These are phyloP conservation scores for Cyclotella atomus DNA, from an alignment of 108 stramenopile genomes.

Conservation along the genomic window DNA sequence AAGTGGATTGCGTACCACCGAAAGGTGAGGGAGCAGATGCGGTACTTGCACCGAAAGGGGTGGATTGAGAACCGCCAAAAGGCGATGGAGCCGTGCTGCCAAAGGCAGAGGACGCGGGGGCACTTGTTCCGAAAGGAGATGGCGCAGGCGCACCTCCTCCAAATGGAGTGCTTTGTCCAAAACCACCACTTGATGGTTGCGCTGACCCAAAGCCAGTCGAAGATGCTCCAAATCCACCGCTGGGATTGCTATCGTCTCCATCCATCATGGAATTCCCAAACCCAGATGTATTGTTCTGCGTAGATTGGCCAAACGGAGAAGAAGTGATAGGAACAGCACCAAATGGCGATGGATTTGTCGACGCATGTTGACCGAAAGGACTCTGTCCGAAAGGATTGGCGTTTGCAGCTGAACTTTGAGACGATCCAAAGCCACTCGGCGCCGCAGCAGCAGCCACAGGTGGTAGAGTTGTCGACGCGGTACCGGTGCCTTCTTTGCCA, in stretches of 20 bases:
- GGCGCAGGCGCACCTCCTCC: not conserved
- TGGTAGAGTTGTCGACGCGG: not conserved
- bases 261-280: slow-evolving; percentile 26
- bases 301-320: not conserved
- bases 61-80: too few relatives aligned
- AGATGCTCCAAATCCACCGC: slow-evolving; percentile 19
- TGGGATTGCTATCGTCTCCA: not conserved
- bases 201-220: too few relatives aligned
- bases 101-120: too few relatives aligned
- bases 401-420: slow-evolving; percentile 4
- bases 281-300: too few relatives aligned
- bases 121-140: too few relatives aligned
- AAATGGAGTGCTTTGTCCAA: too few relatives aligned
- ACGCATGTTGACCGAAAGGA: slow-evolving; percentile 6
- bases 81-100: too few relatives aligned
- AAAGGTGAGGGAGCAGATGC: too few relatives aligned
- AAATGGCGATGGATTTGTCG: slow-evolving; percentile 34
- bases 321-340: slow-evolving; percentile 1
- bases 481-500: slow-evolving; percentile 40
- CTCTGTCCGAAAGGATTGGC: slow-evolving; percentile 24
- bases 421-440: not conserved
- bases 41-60: too few relatives aligned
- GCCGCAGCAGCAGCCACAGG: not conserved
- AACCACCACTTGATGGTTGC: too few relatives aligned
- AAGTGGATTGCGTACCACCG: not conserved